Conservation (phyloP, 2,329 filamentous ascomycete genomes). For the Penicillium psychrosexuale region DNA sequence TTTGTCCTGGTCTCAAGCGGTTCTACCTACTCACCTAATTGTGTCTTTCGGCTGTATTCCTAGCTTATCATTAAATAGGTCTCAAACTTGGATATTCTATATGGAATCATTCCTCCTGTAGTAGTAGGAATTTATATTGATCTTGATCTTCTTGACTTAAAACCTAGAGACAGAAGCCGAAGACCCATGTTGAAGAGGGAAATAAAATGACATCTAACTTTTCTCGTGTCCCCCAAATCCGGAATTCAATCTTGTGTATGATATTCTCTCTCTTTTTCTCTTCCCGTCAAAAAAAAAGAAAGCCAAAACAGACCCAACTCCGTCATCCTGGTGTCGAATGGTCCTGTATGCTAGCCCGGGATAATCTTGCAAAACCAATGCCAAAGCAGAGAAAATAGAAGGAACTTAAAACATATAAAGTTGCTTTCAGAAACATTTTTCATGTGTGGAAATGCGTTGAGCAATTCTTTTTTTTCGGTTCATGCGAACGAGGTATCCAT, state of each 20-base stretch:
- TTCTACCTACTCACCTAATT: background rate
- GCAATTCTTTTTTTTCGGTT: background rate
- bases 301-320: constrained; percentile 18
- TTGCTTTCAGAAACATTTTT: background rate
- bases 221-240: constrained; percentile 2
- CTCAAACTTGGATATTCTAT: background rate
- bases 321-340: constrained; percentile 17
- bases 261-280: background rate
- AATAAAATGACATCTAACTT: constrained; percentile 12
- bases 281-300: background rate
- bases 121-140: background rate
- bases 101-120: background rate
- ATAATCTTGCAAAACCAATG: background rate
- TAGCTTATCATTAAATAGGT: constrained; percentile 3
- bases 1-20: background rate
- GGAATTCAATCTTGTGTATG: background rate
- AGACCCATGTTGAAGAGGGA: constrained; percentile 28
- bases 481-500: background rate
- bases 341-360: constrained; percentile 1
- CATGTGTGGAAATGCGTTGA: background rate
- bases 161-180: background rate
- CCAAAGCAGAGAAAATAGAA: background rate
- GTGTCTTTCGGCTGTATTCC: background rate
- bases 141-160: background rate
- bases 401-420: background rate